Conservation (phyloP, 2,329 filamentous ascomycete species). For the Lizonia empirigonia region DNA sequence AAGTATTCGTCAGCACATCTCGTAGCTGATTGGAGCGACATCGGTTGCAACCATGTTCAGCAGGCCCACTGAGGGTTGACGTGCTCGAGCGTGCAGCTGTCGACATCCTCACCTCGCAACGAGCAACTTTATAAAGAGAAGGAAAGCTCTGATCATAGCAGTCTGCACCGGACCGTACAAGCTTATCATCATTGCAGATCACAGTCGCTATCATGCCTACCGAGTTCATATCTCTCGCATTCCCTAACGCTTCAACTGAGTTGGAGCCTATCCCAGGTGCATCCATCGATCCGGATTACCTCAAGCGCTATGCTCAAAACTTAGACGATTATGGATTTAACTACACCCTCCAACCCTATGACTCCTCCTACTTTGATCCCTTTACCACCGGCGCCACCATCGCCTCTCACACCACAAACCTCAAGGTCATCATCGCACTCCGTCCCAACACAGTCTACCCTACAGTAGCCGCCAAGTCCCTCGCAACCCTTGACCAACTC, state of each 20-base stretch:
- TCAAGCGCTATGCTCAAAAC: slow-evolving; percentile 61
- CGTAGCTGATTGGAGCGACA: slow-evolving; percentile 12
- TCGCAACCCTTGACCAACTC: slow-evolving; percentile 66
- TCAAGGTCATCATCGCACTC: slow-evolving; percentile 66
- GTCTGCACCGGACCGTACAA: neutral
- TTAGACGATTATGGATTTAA: slow-evolving; percentile 67
- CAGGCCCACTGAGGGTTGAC: slow-evolving; percentile 15
- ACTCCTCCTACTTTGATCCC: slow-evolving; percentile 61
- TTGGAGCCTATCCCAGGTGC: slow-evolving; percentile 59
- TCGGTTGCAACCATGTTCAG: slow-evolving; percentile 8
- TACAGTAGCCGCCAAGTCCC: slow-evolving; percentile 66
- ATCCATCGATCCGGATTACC: slow-evolving; percentile 60
- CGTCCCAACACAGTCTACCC: slow-evolving; percentile 67
- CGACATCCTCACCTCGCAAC: slow-evolving; percentile 4
- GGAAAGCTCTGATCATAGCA: neutral
- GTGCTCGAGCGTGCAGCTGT: slow-evolving; percentile 15
- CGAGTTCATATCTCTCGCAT: slow-evolving; percentile 66
- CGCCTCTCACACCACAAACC: slow-evolving; percentile 61
- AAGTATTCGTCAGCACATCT: slow-evolving; percentile 6
- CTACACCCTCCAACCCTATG: slow-evolving; percentile 66
- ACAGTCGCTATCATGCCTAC: slow-evolving; percentile 13
- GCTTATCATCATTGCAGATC: neutral
- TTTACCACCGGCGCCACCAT: slow-evolving; percentile 66
- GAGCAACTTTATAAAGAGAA: slow-evolving; percentile 9
- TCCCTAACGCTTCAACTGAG: slow-evolving; percentile 63